phyloP scores from a whole-genome alignment of 768 basidiomycete species.

The Boletus rubroflammeus region DNA sequence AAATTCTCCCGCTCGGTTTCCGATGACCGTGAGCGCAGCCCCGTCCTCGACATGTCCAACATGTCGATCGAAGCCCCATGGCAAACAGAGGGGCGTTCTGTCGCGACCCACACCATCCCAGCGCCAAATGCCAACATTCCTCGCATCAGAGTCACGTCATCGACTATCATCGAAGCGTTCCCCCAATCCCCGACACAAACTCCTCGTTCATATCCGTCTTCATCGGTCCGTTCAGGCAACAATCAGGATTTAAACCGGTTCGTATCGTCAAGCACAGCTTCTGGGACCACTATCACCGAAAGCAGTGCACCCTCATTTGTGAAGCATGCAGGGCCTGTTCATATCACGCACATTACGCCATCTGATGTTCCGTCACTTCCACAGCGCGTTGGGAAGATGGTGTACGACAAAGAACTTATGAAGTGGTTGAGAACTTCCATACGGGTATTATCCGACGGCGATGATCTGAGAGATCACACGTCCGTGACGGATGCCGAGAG shows the following conservation, averaged over 20 bases:
- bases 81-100: constrained; percentile 23
- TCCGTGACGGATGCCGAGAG: constrained; percentile 46
- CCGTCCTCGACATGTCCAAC: constrained; percentile 40
- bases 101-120: constrained; percentile 6
- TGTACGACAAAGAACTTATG: constrained; percentile 80
- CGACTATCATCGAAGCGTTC: constrained; percentile 24
- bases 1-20: constrained; percentile 38
- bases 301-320: constrained; percentile 78
- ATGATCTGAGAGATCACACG: constrained; percentile 31
- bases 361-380: constrained; percentile 73
- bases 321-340: constrained; percentile 77
- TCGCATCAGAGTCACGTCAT: constrained; percentile 29
- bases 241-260: constrained; percentile 83
- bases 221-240: constrained; percentile 47
- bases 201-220: constrained; percentile 43
- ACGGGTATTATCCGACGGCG: constrained; percentile 28
- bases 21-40: constrained; percentile 41
- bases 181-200: constrained; percentile 33
- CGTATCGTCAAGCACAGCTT: constrained; percentile 84
- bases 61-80: constrained; percentile 42
- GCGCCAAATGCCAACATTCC: constrained; percentile 17
- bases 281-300: constrained; percentile 65
- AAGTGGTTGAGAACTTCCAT: constrained; percentile 74
- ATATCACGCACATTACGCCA: constrained; percentile 78
- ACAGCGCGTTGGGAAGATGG: constrained; percentile 82